These are phyloP conservation scores for Coffea eugenioides DNA, from an alignment of 257 asterid genomes.

Conservation along the genomic window DNA sequence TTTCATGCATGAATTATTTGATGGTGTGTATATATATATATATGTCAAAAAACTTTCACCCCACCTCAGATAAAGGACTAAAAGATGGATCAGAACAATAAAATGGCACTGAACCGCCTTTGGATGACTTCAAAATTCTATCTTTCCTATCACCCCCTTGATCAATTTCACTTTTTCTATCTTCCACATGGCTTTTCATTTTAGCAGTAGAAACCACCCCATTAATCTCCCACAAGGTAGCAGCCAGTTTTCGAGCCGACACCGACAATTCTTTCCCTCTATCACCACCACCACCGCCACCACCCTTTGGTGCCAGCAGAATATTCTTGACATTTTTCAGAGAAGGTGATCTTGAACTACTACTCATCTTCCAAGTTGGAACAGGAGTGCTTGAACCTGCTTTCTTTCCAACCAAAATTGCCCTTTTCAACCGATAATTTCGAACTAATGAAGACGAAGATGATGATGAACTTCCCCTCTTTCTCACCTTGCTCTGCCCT, in stretches of 20 bases:
- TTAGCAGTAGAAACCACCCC: conserved; percentile 52
- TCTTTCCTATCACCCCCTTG: conserved; percentile 37
- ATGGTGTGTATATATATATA: not conserved
- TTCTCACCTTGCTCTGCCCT: conserved; percentile 72
- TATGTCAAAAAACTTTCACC: conserved; percentile 23
- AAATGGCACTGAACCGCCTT: conserved; percentile 45
- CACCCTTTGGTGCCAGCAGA: conserved; percentile 27
- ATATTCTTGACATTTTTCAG: conserved; percentile 45
- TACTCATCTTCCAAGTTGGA: conserved; percentile 72
- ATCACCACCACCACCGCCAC: conserved; percentile 27
- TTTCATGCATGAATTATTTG: not conserved
- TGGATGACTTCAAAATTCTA: conserved; percentile 40
- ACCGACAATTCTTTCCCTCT: conserved; percentile 49
- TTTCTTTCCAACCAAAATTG: conserved; percentile 69
- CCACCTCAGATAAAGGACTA: conserved; percentile 69
- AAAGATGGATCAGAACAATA: conserved; percentile 56
- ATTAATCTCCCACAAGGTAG: conserved; percentile 84
- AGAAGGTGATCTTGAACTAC: conserved; percentile 52
- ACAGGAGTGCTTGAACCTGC: conserved; percentile 83
- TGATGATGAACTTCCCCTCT: conserved; percentile 75
- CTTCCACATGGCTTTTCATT: conserved; percentile 42
- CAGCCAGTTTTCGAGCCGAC: conserved; percentile 81
- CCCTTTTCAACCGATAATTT: conserved; percentile 64
- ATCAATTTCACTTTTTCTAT: conserved; percentile 39
- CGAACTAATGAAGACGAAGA: conserved; percentile 72